These are phyloP conservation scores for Colletotrichum endophyticum DNA, from an alignment of 2,329 filamentous ascomycete species.

Conservation along the genomic window DNA sequence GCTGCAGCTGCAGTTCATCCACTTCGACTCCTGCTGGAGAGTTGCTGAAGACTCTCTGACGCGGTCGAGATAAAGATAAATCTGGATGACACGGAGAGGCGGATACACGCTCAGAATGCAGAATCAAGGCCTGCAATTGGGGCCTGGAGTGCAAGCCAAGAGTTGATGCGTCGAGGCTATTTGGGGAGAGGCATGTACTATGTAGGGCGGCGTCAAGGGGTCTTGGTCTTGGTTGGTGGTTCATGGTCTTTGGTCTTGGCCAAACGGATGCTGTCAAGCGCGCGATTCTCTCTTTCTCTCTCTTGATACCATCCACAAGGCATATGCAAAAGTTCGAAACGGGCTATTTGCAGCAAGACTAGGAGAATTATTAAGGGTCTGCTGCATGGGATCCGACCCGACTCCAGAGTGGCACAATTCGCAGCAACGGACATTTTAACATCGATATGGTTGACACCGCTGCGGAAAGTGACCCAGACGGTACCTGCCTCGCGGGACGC, in stretches of 20 bases:
- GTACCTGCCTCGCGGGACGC: not conserved
- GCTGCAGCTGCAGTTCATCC: not conserved
- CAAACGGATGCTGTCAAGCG: not conserved
- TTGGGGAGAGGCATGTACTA: not conserved
- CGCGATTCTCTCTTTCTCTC: not conserved
- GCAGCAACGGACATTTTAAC: not conserved
- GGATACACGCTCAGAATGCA: not conserved
- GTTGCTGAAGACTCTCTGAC: not conserved
- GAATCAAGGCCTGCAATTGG: not conserved
- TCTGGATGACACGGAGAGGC: not conserved
- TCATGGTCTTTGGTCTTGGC: not conserved
- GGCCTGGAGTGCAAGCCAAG: not conserved
- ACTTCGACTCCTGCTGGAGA: not conserved
- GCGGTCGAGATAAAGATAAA: not conserved
- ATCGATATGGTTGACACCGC: not conserved
- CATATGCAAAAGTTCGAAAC: not conserved
- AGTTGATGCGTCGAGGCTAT: slow-evolving; percentile 3
- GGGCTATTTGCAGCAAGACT: not conserved
- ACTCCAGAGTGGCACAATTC: not conserved
- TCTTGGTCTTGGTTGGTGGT: not conserved
- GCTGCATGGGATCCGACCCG: not conserved
- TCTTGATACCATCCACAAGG: not conserved
- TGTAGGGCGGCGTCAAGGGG: not conserved
- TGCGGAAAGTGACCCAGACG: not conserved
- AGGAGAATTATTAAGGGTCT: not conserved